phyloP scores from a whole-genome alignment of 768 basidiomycete species.

The Leccinum incarnatum region DNA sequence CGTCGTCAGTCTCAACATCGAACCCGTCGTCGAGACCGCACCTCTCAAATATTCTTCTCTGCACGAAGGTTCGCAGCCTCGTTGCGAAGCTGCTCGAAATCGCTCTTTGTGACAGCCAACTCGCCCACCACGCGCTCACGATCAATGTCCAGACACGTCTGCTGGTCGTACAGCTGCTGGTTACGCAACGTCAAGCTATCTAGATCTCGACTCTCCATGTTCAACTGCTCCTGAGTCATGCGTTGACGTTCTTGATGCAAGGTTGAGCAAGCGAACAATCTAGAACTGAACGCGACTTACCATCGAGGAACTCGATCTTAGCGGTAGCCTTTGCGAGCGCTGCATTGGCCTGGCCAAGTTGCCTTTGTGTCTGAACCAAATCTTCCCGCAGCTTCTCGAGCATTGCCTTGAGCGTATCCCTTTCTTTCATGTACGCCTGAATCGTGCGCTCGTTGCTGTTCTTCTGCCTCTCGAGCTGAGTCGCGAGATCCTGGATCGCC shows the following conservation, averaged over 20 bases:
- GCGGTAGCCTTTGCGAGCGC: slow-evolving; percentile 82
- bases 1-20: no score
- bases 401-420: slow-evolving; percentile 81
- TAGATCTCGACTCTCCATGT: slow-evolving; percentile 60
- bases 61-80: no score
- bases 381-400: slow-evolving; percentile 73
- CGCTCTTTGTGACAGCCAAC: no score
- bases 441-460: slow-evolving; percentile 66
- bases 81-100: no score
- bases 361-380: slow-evolving; percentile 58
- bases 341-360: slow-evolving; percentile 61
- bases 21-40: no score
- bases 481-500: slow-evolving; percentile 74
- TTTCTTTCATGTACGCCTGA: slow-evolving; percentile 81
- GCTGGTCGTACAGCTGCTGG: slow-evolving; percentile 69
- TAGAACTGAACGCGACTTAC: slow-evolving; percentile 38
- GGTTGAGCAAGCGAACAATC: background rate
- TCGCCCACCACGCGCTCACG: no score
- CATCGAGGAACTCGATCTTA: slow-evolving; percentile 72
- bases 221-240: slow-evolving; percentile 67
- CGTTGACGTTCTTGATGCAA: slow-evolving; percentile 57
- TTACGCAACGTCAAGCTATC: slow-evolving; percentile 67
- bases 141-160: no score
- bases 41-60: no score
- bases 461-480: slow-evolving; percentile 77